Evolutionary conservation across 306 rosid species (phyloP), one percentile per base, ranked within the genome.

Genomic region (Begonia peltatifolia): DNA sequence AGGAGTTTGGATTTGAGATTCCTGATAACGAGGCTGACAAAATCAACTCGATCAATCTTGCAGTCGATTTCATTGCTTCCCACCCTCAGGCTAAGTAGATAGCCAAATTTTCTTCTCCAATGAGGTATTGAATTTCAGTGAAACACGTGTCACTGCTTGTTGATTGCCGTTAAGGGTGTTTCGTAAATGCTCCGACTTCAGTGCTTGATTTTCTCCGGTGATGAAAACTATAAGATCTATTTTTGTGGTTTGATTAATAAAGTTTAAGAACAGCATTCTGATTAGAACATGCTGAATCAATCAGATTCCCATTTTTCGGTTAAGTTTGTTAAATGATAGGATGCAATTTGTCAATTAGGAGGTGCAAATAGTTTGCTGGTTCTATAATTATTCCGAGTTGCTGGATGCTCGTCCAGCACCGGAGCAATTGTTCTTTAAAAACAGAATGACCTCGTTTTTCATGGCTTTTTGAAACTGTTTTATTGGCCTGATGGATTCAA

Each of bases 81-180:
- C 99, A 90, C 59, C 99, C 99, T 55, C 79, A 90, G 78, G 99
- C 99, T 0, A 90, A 90, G 77, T 90, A 82, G 77, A n/a, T 10
- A 8, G 48, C 6, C 12, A 44, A 6, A 10, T 44, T 44, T 44
- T n/a, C 48, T 44, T 11, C 14, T 44, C 14, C n/a, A 44, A 44
- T 11, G 48, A 44, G 48, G 48, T 10, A 44, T 44, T 44, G 6
- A 44, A n/a, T 44, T 44, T 44, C 14, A 10, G 48, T 10, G 14
- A n/a, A 44, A 44, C 48, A 44, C 47, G 5, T 43, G 11, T 43
- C 11, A 43, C 11, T 44, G 3, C 48, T 44, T 10, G 3, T 44
- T 11, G 48, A 11, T 3, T 44, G 48, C 11, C 14, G 1, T 10
- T 10, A n/a, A 44, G 48, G 2, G 48, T 30, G 38, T 30, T 30